Base-by-base conservation (phyloP, 2,329 filamentous ascomycete species). In the Pestalotiopsis fici region DNA sequence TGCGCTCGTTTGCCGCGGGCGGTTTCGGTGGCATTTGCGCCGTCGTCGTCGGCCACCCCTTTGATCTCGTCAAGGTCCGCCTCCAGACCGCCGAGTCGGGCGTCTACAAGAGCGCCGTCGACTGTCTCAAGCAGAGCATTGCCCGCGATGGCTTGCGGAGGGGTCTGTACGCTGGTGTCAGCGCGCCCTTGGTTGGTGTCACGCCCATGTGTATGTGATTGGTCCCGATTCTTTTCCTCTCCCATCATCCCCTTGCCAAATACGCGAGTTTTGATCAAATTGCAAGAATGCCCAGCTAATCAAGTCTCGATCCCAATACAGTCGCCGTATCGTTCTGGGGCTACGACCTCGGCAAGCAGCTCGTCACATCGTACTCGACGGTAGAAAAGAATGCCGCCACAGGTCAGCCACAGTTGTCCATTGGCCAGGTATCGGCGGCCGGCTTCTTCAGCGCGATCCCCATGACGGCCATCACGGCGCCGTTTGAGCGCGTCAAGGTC, bases 401-500 rank as follows among this genome's bases (percentile, higher is more conserved):
- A 72, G 89, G 93, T 80, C 84, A 88, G 64, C 28, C 57, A 15
- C 66, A 65, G 35, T 93, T 93, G 82, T 90, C 90, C 68, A 94
- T 98, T 76, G 92, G 86, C 56, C 96, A 99, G 81, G 90, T 97
- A 81, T 96, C 93, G 39, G 88, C 93, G 43, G 96, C 96, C 15
- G 96, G 96, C 71, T 98, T 98, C 89, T 97, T 99, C 88, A 97
- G 93, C 77, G 96, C 96, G 69, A 92, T 99, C 68, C 96, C 96
- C 76, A 97, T 97, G 94, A 99, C 96, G 3, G 83, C 93, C 81
- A 98, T 99, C 83, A 98, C 96, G n/a, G 96, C 96, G 4, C 96
- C 96, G 69, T 98, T 99, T 79, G 96, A 99, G 87, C 95, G 96
- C 76, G 94, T 99, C 74, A 99, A 99, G 83, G 95, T 99, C 66